Evolutionary conservation across 2,329 filamentous ascomycete species (phyloP).

Genomic region (Tolypocladium amazonense): DNA sequence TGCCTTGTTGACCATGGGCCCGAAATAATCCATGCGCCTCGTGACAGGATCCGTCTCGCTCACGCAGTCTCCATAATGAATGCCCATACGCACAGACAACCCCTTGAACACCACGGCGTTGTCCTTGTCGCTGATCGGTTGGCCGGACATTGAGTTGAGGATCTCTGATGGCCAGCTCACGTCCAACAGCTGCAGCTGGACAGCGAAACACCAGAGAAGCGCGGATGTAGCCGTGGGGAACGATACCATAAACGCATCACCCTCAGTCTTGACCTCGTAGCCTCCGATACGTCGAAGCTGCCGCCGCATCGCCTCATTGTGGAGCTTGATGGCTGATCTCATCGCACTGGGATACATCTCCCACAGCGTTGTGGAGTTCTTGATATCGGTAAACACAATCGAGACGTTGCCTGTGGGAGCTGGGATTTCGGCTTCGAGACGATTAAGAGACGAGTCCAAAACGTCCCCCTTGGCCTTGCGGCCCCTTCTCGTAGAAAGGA

Average conservation of each 20-base stretch:
- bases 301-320: conserved; percentile 93
- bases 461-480: conserved; percentile 53
- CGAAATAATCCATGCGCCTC: conserved; percentile 98
- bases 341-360: conserved; percentile 92
- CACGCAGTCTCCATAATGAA: conserved; percentile 90
- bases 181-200: conserved; percentile 78
- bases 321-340: conserved; percentile 91
- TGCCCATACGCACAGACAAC: conserved; percentile 92
- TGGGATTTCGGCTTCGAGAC: conserved; percentile 82
- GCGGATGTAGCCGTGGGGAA: conserved; percentile 94
- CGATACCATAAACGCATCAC: conserved; percentile 98
- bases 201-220: conserved; percentile 90
- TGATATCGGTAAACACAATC: conserved; percentile 98
- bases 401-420: conserved; percentile 84
- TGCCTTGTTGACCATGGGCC: conserved; percentile 97
- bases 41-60: conserved; percentile 95
- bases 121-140: conserved; percentile 72
- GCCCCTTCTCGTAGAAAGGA: conserved; percentile 51
- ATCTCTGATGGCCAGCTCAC: conserved; percentile 92
- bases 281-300: conserved; percentile 89
- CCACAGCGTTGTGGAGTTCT: conserved; percentile 94
- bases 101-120: conserved; percentile 87
- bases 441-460: conserved; percentile 77
- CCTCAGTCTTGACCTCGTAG: conserved; percentile 99
- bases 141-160: conserved; percentile 73